A percentile compares a stretch with the other conserved stretches of the same genome.
Evolutionary conservation across 2,329 filamentous ascomycete genomes (phyloP).

Genomic region (Penicillium sp.): DNA sequence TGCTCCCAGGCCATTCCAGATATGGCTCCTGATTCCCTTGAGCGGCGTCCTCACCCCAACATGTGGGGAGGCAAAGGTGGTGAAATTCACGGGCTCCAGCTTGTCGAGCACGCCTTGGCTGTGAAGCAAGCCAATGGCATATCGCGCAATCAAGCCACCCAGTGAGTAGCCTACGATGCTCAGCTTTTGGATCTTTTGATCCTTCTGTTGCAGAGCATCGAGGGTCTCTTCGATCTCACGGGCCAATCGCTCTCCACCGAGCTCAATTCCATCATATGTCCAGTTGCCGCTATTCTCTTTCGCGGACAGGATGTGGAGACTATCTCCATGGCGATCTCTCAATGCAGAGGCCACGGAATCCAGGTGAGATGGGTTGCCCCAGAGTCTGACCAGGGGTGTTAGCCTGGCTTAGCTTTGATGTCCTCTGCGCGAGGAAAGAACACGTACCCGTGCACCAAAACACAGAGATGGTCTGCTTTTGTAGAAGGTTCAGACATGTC

Average conservation of each 20-base stretch:
- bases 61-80: constrained; percentile 84
- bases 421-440: constrained; percentile 7
- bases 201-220: constrained; percentile 54
- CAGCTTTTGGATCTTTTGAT: constrained; percentile 73
- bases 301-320: constrained; percentile 56
- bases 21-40: constrained; percentile 62
- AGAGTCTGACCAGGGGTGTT: constrained; percentile 45
- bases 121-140: constrained; percentile 79
- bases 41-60: constrained; percentile 71
- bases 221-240: constrained; percentile 62
- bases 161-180: constrained; percentile 89
- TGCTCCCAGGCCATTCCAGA: constrained; percentile 83
- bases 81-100: constrained; percentile 87
- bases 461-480: constrained; percentile 55
- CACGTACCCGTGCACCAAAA: constrained; percentile 61
- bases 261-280: constrained; percentile 66
- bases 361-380: constrained; percentile 61
- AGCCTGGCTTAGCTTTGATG: constrained; percentile 10
- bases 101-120: constrained; percentile 76
- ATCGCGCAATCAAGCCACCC: constrained; percentile 81
- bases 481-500: constrained; percentile 9
- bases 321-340: constrained; percentile 48
- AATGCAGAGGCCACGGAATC: constrained; percentile 54
- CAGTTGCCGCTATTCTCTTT: constrained; percentile 57
- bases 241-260: constrained; percentile 65